These are phyloP conservation scores for Fragaria ananassa DNA, from an alignment of 306 rosid genomes.

Conservation along the genomic window DNA sequence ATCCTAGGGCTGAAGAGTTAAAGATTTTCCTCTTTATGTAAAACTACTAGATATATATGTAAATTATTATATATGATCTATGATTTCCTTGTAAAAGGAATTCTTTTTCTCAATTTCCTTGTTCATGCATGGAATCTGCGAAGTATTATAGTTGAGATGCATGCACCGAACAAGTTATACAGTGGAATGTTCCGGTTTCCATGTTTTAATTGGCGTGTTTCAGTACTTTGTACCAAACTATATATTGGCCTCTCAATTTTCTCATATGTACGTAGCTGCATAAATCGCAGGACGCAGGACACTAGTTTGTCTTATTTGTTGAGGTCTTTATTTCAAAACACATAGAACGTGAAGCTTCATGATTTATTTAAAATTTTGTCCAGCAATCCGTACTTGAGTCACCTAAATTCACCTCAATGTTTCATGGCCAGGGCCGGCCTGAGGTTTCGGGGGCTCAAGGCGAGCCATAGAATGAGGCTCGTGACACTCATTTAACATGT, in stretches of 20 bases:
- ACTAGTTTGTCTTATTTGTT: too few species aligned
- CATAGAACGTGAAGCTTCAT: too few species aligned
- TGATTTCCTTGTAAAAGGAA: conserved; percentile 13
- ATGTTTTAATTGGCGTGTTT: not conserved
- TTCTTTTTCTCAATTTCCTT: not conserved
- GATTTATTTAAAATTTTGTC: too few species aligned
- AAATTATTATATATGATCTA: conserved; percentile 35
- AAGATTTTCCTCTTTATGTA: conserved; percentile 29
- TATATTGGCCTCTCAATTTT: not conserved
- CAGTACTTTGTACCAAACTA: not conserved
- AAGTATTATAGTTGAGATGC: conserved; percentile 2
- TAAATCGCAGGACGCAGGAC: not conserved
- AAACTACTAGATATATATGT: conserved; percentile 31
- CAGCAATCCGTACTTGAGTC: too few species aligned
- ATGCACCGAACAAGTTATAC: conserved; percentile 6
- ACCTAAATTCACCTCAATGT: too few species aligned
- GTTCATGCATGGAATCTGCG: conserved; percentile 16
- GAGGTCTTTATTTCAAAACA: too few species aligned
- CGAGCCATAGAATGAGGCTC: too few species aligned
- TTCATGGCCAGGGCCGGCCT: too few species aligned
- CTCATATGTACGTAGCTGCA: not conserved
- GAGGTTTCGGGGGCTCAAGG: too few species aligned
- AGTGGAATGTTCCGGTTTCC: conserved; percentile 13
- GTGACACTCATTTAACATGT: too few species aligned
- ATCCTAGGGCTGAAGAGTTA: conserved; percentile 28